phyloP scores from a whole-genome alignment of 192 early-diverging fungal species.

The Coemansia aciculifera region DNA sequence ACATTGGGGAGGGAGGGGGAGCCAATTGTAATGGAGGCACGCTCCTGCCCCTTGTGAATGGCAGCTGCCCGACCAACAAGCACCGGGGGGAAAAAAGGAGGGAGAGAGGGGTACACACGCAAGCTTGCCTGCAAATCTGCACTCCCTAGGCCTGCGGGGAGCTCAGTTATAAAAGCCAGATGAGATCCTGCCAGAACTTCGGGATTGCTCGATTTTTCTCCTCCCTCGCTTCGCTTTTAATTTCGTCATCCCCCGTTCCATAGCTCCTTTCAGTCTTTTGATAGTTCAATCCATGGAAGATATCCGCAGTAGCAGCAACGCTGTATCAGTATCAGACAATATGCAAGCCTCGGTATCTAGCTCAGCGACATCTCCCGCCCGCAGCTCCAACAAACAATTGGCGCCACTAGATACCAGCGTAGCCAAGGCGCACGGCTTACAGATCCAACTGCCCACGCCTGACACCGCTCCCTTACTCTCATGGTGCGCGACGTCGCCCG shows the following conservation, averaged over 20 bases:
- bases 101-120: not conserved
- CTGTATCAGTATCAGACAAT: not conserved
- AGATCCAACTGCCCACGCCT: conserved; percentile 13
- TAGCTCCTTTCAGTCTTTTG: not conserved
- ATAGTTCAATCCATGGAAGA: not conserved
- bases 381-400: conserved; percentile 2
- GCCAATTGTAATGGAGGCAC: not conserved
- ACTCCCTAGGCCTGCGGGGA: not conserved
- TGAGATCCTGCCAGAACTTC: not conserved
- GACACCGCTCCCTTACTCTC: not conserved
- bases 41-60: not conserved
- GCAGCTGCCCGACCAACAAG: not conserved
- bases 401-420: not conserved
- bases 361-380: not conserved
- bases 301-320: not conserved
- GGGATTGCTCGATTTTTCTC: not conserved
- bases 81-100: not conserved
- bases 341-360: not conserved
- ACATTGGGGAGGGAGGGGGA: not conserved
- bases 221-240: not conserved
- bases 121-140: not conserved
- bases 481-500: not conserved
- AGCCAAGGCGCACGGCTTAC: not conserved
- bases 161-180: not conserved
- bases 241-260: not conserved